Evolutionary conservation across 805 yeast species (phyloP).

Genomic region (Monosporozyma siamensis): DNA sequence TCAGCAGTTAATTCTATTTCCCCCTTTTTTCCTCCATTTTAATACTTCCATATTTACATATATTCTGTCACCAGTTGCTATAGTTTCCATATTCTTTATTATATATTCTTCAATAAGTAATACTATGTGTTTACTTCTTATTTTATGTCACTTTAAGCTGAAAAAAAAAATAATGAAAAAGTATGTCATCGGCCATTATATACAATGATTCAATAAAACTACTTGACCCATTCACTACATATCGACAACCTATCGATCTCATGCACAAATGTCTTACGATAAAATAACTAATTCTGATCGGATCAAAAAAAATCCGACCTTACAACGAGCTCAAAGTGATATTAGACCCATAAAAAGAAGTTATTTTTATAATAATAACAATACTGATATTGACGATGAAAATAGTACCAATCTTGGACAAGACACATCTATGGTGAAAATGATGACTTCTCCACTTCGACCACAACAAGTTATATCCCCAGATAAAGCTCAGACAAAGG

Average conservation of each 20-base stretch:
- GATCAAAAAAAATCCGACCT: not conserved
- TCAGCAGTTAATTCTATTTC: not conserved
- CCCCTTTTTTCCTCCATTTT: not conserved
- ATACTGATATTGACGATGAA: not conserved
- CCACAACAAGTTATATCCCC: not conserved
- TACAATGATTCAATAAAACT: not conserved
- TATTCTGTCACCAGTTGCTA: too few relatives aligned
- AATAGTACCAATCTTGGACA: not conserved
- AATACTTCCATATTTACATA: too few relatives aligned
- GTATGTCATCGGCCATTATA: not conserved
- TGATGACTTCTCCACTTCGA: slow-evolving; percentile 1
- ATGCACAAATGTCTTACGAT: not conserved
- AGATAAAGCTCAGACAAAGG: not conserved
- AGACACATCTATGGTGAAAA: not conserved
- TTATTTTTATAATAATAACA: not conserved
- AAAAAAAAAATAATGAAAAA: not conserved
- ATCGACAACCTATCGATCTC: too few relatives aligned
- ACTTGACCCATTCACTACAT: too few relatives aligned
- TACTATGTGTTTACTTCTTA: too few relatives aligned
- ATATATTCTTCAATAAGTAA: too few relatives aligned
- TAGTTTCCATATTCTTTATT: too few relatives aligned
- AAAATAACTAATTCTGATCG: not conserved
- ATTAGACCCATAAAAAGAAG: not conserved
- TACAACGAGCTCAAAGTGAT: not conserved
- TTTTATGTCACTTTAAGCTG: too few relatives aligned